Base-by-base conservation (phyloP, 2,329 filamentous ascomycete genomes). In the Fusarium devonianum region DNA sequence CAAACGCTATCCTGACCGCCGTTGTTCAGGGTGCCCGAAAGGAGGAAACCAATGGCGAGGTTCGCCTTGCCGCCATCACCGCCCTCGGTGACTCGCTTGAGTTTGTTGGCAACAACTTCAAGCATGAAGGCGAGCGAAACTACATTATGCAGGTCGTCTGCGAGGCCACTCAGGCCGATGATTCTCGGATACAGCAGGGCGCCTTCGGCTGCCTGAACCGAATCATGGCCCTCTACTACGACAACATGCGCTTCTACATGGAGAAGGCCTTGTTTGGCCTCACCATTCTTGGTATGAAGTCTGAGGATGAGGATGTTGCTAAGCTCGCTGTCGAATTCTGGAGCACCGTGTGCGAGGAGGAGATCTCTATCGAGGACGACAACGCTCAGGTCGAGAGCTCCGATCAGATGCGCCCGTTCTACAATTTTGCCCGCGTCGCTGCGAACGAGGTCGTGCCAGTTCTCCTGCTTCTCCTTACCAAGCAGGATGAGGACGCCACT, bases 81-180 rank as follows among this genome's bases (percentile, higher is more conserved):
- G 94, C 94, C 34, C 87, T 99, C 33, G 90, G 92, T 66, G 94
- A 99, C 75, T 97, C 93, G 28, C 87, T 97, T 52, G 94, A 99
- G 74, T 99, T 99, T 69, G 93, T 99, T 49, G 86, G 92, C 61
- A 95, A 91, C 76, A 99, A 99, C 78, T 99, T 99, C 75, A 95
- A 97, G 76, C 94, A 97, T 68, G 94, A 99, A 75, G 94, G 93
- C 67, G 94, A 99, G 81, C 88, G 94, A 64, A 99, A 99, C 79
- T 99, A 97, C 80, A 99, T 99, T 70, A 99, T 99, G 94, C 94
- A 99, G 79, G 94, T 99, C 61, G 91, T 99, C 67, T 99, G 94
- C 77, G 94, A 99, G 79, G 94, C 94, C 65, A 99, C 94, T 45
- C 94, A 99, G 77, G 92, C 93, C 64, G 82, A 89, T 1, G 94